Base-by-base conservation (phyloP, 1,139 yeast genomes). In the Scheffersomyces segobiensis region DNA sequence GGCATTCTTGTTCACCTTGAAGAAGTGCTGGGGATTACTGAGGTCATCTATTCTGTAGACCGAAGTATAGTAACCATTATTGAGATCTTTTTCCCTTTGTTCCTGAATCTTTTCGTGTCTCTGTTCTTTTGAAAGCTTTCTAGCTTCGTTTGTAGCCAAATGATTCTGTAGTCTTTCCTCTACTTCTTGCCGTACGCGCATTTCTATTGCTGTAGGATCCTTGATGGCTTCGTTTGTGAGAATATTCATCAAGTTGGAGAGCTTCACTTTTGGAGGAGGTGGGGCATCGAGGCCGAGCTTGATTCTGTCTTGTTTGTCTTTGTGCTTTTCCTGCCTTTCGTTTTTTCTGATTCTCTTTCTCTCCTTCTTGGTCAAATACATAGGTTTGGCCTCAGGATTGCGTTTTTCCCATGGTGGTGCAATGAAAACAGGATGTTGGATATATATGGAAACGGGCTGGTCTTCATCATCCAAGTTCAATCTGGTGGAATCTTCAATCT, bases 181-280 rank as follows among this genome's bases (percentile, higher is more conserved):
- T 10, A 92, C 89, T 62, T 93, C 96, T 50, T 77, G 73, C 54
- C 85, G 79, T 0, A 96, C 98, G 57, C 80, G 74, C 70, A 81
- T 79, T 68, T 95, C 99, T 64, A 93, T 88, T 4, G 86, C 86
- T 0, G 99, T 95, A 0, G 99, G 99, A 68, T 95, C 97, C 61
- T 83, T 81, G 53, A 93, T 88, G n/a, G 96, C 91, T 61, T 91
- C 96, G 67, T 91, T 88, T 3, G 97, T 91, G 54, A 89, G 78
- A 0, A 92, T 97, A 64, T 84, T 88, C 93, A 91, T 90, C 70
- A 93, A 80, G 69, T 93, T 95, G 52, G 88, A 85, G 56, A 92
- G 76, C 66, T 88, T 91, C 42, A 93, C 91, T 71, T 93, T 95
- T 2, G 98, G 97, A 6, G 89, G 89, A 0, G 97, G 98, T 2